A percentile compares a stretch with the other conserved stretches of the same genome.
Conservation (phyloP, 306 rosid species). For the Vachellia pachyceras region DNA sequence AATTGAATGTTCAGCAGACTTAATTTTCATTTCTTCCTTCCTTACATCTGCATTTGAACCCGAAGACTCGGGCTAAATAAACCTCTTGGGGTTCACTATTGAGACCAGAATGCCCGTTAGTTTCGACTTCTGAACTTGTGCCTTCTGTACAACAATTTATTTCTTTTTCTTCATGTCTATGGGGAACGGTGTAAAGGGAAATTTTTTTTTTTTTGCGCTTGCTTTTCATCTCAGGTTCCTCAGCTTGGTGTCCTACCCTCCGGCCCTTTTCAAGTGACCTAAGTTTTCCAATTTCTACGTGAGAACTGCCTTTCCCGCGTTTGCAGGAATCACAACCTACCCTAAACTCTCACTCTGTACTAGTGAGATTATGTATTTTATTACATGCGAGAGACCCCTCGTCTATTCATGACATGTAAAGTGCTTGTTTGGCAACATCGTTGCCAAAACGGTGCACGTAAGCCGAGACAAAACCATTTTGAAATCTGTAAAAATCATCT, state of each 20-base stretch:
- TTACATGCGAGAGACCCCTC: too few relatives aligned
- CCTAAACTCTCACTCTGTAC: background rate
- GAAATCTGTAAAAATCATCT: too few relatives aligned
- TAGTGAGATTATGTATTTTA: too few relatives aligned
- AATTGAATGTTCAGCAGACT: background rate
- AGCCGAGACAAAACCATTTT: too few relatives aligned
- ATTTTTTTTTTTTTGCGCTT: background rate
- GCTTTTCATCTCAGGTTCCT: conserved; percentile 13
- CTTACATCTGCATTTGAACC: background rate
- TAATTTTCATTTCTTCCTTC: background rate
- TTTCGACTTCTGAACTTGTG: background rate
- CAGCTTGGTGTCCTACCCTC: background rate
- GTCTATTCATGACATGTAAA: too few relatives aligned
- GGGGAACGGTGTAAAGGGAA: background rate
- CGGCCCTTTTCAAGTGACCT: background rate
- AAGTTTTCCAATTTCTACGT: conserved; percentile 31
- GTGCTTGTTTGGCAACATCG: too few relatives aligned
- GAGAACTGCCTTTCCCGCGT: background rate
- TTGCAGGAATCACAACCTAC: background rate
- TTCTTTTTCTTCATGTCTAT: background rate
- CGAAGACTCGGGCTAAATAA: background rate
- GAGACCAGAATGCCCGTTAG: background rate
- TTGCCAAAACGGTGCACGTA: too few relatives aligned
- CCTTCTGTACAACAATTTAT: background rate
- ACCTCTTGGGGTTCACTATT: background rate